Evolutionary conservation across 257 asterid genomes (phyloP), one percentile per base, ranked within the genome.

Genomic region (Linderniella brevidens): DNA sequence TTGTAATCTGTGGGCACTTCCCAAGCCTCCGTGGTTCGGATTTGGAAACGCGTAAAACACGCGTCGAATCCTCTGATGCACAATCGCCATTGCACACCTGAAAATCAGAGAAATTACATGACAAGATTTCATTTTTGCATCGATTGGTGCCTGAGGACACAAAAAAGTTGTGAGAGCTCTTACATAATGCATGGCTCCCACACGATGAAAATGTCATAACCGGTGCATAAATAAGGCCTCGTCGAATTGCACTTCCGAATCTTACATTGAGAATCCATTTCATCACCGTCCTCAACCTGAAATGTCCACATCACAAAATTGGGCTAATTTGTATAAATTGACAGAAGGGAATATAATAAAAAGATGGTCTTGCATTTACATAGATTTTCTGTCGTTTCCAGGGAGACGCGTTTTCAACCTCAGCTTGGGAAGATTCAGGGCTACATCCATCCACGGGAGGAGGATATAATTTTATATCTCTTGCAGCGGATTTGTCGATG

Each of bases 71-170:
- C 99, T 69, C 67, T 90, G 99, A 73, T 81, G 99, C 64, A 85
- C 88, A 29, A 81, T 76, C 6, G 96, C 96, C 99, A 90, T 90
- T 8, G 99, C 86, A 60, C 96, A 88, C 96, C 96, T 81, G 44
- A 40, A 41, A 19, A 19, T 0, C 17, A n/a, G 17, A 1, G 17
- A 14, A 42, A 14, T 17, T 12, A 13, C 9, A 17, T 8, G 3
- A 15, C 6, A 15, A 40, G 4, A 40, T 6, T 8, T 8, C 8
- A 37, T 37, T 6, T 37, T 8, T 37, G 40, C 40, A 37, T 11
- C 11, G 40, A 37, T 10, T 39, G 43, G 3, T 39, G 43, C 4
- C 15, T 13, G 3, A 17, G 13, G 14, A 13, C 5, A 44, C 1
- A 17, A 9, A 13, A 13, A 1, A 44, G 11, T 44, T 1, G 5